Evolutionary conservation across 768 basidiomycete species (phyloP).

Genomic region (Trametes elegans): DNA sequence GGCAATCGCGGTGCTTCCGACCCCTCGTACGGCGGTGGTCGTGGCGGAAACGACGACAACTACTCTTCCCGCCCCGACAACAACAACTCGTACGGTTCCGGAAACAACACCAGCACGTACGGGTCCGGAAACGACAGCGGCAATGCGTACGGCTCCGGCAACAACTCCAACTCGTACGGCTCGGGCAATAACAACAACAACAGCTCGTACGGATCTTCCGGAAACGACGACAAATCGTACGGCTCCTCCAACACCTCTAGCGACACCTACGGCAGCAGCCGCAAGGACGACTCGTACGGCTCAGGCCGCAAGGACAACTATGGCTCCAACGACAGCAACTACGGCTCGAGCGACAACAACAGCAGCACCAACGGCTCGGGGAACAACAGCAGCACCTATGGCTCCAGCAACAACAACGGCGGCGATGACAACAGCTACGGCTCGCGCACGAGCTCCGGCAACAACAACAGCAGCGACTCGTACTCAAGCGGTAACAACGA

Average conservation of each 20-base stretch:
- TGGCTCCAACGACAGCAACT: conserved; percentile 6
- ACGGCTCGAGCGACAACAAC: conserved; percentile 1
- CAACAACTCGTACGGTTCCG: conserved; percentile 13
- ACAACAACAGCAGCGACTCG: conserved; percentile 25
- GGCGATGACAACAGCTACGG: conserved; percentile 10
- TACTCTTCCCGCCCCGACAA: conserved; percentile 12
- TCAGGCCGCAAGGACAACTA: neutral
- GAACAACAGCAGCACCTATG: conserved; percentile 8
- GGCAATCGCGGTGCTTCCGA: conserved; percentile 6
- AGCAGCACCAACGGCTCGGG: conserved; percentile 7
- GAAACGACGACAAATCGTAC: conserved; percentile 9
- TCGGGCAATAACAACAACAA: conserved; percentile 17
- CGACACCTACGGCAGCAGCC: conserved; percentile 8
- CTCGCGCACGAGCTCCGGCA: conserved; percentile 13
- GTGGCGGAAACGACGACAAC: too few species aligned
- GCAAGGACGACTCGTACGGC: conserved; percentile 2
- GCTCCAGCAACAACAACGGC: conserved; percentile 3
- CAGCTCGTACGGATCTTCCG: conserved; percentile 26
- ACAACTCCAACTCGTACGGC: conserved; percentile 4
- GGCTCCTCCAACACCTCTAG: conserved; percentile 3
- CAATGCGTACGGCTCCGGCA: conserved; percentile 8
- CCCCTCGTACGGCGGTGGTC: conserved; percentile 7
- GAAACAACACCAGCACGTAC: conserved; percentile 9
- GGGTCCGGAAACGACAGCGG: conserved; percentile 5
- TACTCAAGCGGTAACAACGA: conserved; percentile 5